Conservation (phyloP, 2,329 filamentous ascomycete genomes). For the Uncinocarpus reesii region DNA sequence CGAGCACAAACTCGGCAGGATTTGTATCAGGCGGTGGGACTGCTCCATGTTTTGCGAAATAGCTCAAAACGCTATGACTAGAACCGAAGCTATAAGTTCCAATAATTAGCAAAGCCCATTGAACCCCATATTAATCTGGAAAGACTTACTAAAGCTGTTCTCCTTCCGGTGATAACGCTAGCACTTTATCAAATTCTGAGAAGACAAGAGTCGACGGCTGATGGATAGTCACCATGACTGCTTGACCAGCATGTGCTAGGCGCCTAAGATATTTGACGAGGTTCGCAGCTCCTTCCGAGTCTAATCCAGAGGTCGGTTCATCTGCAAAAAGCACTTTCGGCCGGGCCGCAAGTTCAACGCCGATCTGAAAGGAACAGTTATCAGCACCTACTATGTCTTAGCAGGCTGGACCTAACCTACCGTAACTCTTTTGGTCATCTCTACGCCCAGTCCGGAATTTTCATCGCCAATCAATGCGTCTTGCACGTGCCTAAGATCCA, state of each 20-base stretch:
- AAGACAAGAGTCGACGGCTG: constrained; percentile 70
- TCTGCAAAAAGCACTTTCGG: constrained; percentile 53
- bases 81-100: constrained; percentile 48
- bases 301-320: constrained; percentile 54
- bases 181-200: constrained; percentile 72
- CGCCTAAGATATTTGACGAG: constrained; percentile 53
- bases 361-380: constrained; percentile 31
- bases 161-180: constrained; percentile 67
- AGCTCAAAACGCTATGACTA: constrained; percentile 48
- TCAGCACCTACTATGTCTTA: no score
- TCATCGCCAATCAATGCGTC: constrained; percentile 55
- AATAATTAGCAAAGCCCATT: constrained; percentile 58
- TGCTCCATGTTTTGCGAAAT: constrained; percentile 56
- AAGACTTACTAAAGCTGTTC: no score
- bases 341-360: constrained; percentile 52
- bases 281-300: constrained; percentile 58
- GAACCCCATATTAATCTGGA: constrained; percentile 52
- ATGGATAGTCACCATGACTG: constrained; percentile 82
- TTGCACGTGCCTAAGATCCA: constrained; percentile 57
- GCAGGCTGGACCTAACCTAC: no score
- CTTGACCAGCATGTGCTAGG: constrained; percentile 62
- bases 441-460: constrained; percentile 34
- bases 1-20: constrained; percentile 56
- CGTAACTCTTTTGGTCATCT: constrained; percentile 57
- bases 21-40: constrained; percentile 57